Evolutionary conservation across 179 eudicot species (phyloP), one percentile per base, ranked within the genome.

Genomic region (Vitellaria paradoxa): DNA sequence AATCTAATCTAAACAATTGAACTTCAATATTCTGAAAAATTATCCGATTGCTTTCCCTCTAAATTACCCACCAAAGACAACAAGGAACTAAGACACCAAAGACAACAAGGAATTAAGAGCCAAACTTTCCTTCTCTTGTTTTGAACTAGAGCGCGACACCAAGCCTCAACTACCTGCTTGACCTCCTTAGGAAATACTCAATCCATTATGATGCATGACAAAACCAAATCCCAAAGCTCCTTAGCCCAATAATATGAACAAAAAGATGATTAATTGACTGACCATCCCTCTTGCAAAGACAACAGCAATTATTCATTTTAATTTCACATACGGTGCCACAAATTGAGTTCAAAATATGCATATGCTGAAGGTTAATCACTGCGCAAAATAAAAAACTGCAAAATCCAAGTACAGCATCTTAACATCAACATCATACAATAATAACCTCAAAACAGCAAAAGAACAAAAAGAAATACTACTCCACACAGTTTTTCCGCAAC

Each of bases 141-240:
- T 42, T 4, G 45, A 42, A 42, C 45, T 42, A 42, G 45, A 42
- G 45, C 45, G 5, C 45, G 3, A 2, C 45, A 42, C 45, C 45
- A 42, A 42, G 45, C 6, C 45, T 42, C 45, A 42, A 42, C 45
- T 42, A 42, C 6, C 3, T 42, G 45, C 45, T 42, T 42, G 45
- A 42, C 45, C 45, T 5, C 45, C 45, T 42, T 3, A 5, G 45
- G 6, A 42, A 42, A 42, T 1, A 42, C 45, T 42, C 45, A 42
- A 42, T 42, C 3, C 45, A 42, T 42, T 42, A 42, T 42, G 45
- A 42, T 42, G 45, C 45, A 42, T 42, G 45, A 42, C 3, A 42
- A 42, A 42, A 42, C 99, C 97, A 95, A 60, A 64, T 78, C 80
- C 97, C 89, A 97, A 97, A 95, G 77, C 88, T 52, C 42, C 47